Conservation (phyloP, 371 early-diverging fungal genomes). For the Massospora cicadina region DNA sequence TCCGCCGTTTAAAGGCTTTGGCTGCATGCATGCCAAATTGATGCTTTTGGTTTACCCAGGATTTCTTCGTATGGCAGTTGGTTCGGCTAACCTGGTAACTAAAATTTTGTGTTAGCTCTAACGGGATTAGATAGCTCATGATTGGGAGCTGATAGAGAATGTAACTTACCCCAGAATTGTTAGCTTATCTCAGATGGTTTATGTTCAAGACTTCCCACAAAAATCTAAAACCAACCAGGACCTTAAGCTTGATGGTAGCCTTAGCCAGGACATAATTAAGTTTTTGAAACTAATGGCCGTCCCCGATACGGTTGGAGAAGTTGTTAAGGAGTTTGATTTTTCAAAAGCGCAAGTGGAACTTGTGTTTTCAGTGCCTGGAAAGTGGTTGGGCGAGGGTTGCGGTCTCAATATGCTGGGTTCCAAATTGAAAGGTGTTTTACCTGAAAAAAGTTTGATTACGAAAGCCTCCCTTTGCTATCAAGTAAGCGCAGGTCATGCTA, state of each 20-base stretch:
- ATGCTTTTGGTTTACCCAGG: neutral
- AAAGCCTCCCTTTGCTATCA: neutral
- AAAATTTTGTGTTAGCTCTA: neutral
- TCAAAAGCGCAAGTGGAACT: neutral
- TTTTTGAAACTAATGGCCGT: neutral
- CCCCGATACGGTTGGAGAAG: neutral
- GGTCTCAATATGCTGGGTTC: neutral
- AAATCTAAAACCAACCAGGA: neutral
- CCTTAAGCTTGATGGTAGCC: neutral
- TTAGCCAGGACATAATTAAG: neutral
- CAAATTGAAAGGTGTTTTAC: neutral
- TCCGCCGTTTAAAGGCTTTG: neutral
- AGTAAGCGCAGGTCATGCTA: neutral
- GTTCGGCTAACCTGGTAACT: slow-evolving; percentile 1
- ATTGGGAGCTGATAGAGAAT: neutral
- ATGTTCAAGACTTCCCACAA: slow-evolving; percentile 2
- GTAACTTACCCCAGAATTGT: neutral
- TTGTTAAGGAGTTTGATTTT: neutral
- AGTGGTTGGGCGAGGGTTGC: neutral
- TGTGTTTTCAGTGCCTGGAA: neutral
- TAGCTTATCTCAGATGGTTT: neutral
- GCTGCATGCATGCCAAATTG: neutral
- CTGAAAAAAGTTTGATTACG: neutral
- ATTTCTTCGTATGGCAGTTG: neutral
- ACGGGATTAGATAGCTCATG: neutral